Base-by-base conservation (phyloP, 2,329 filamentous ascomycete species). In the Talaromyces sp. region DNA sequence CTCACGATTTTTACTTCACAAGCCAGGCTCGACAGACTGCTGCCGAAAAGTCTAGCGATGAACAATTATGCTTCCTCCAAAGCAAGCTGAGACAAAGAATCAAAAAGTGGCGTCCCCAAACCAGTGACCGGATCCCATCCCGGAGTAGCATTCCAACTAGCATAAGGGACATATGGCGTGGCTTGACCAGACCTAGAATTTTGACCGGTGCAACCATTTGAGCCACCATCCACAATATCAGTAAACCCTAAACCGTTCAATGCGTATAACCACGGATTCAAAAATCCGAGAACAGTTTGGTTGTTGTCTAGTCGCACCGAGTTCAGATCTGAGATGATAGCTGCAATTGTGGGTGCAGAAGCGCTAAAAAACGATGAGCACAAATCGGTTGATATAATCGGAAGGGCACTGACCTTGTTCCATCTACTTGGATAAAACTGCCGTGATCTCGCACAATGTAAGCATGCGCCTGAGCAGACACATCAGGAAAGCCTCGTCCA, bases 281-380 rank as follows among this genome's bases (percentile, higher is more conserved):
- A 73, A 70, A 87, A 88, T 1, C 87, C 86, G 70, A 89, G 75
- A 0, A 78, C 71, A 7, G 82, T 73, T 71, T 82, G 82, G 1
- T 85, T 84, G n/a, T 78, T 77, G 16, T 82, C 77, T 57, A 90
- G 75, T 37, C 87, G 81, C 24, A 85, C 83, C 66, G 88, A 85
- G 71, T 91, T 91, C 60, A 92, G 74, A 43, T 90, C 81, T 0
- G 85, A 82, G 58, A 92, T 78, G 67, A 92, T 82, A 14, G 83
- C 83, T 0, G 88, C 87, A 59, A 89, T 83, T 0, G 87, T 79
- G 0, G 90, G 90, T 0, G 85, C 78, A 2, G 88, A 83, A 0
- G 88, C 88, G 72, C 77, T 79, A 58, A 39, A 9, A 22, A 31
- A 31, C 5, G 5, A 31, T 31, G 27, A 31, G 27, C 27, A 8